A percentile compares a stretch with the other conserved stretches of the same genome.
Conservation (phyloP, 2,329 filamentous ascomycete genomes). For the Fusarium nelsonii region DNA sequence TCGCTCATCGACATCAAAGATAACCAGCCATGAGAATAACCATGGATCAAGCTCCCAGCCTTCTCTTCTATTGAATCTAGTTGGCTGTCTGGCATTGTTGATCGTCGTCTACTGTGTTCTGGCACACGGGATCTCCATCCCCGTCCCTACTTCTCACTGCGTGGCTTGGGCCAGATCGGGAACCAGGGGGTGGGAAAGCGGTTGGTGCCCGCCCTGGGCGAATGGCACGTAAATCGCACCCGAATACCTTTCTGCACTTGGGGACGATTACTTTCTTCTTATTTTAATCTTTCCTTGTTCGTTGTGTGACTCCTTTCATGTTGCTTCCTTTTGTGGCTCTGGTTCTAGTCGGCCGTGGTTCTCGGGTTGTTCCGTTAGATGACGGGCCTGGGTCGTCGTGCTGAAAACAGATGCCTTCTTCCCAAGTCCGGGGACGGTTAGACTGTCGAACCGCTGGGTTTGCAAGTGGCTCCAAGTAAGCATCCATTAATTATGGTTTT, state of each 20-base stretch:
- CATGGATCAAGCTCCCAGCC: slow-evolving; percentile 15
- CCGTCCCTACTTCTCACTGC: slow-evolving; percentile 43
- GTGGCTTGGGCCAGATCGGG: slow-evolving; percentile 49
- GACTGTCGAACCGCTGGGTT: slow-evolving; percentile 31
- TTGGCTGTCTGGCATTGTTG: slow-evolving; percentile 24
- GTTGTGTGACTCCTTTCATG: neutral
- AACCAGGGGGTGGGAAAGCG: slow-evolving; percentile 41
- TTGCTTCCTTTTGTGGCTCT: slow-evolving; percentile 27
- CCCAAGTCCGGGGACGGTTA: slow-evolving; percentile 30
- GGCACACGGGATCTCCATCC: slow-evolving; percentile 45
- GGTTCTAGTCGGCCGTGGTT: slow-evolving; percentile 8
- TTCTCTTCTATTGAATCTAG: slow-evolving; percentile 6
- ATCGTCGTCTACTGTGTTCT: slow-evolving; percentile 41
- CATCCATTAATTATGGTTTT: slow-evolving; percentile 6
- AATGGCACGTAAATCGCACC: slow-evolving; percentile 45
- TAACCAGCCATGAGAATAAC: neutral
- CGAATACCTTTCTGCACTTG: slow-evolving; percentile 21
- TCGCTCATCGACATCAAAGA: slow-evolving; percentile 4
- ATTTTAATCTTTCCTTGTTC: neutral
- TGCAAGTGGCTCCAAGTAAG: slow-evolving; percentile 4
- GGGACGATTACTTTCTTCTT: slow-evolving; percentile 16
- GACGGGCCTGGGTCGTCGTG: slow-evolving; percentile 9
- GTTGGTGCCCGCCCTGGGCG: slow-evolving; percentile 33
- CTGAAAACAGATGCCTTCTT: slow-evolving; percentile 11
- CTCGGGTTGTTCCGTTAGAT: slow-evolving; percentile 26